A percentile compares a stretch with the other conserved stretches of the same genome.
Evolutionary conservation across 2,329 filamentous ascomycete species (phyloP).

Genomic region (Leptographium lundbergii): DNA sequence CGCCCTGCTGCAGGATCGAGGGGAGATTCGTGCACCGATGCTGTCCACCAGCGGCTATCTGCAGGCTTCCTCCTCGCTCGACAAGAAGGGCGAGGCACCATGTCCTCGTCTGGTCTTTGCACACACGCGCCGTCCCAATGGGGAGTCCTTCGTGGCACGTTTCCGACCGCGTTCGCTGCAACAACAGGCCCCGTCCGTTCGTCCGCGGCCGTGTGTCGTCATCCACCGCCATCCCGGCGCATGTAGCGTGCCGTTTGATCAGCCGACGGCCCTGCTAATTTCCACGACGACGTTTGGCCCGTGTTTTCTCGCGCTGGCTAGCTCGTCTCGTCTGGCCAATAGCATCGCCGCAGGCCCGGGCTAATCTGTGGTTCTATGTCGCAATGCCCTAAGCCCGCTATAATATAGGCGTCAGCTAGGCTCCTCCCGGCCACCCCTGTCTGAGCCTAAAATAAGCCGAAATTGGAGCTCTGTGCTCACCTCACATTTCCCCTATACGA

Average conservation of each 20-base stretch:
- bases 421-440: neutral
- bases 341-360: too few relatives aligned
- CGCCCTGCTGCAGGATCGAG: slow-evolving; percentile 15
- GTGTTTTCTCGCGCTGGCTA: too few relatives aligned
- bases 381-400: too few relatives aligned
- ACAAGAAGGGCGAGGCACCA: neutral
- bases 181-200: neutral
- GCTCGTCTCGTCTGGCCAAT: too few relatives aligned
- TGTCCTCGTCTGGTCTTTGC: too few relatives aligned
- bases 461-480: too few relatives aligned
- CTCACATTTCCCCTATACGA: too few relatives aligned
- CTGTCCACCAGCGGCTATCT: slow-evolving; percentile 13
- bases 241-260: too few relatives aligned
- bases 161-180: neutral
- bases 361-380: too few relatives aligned
- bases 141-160: neutral
- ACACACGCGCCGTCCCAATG: too few relatives aligned
- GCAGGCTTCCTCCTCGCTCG: slow-evolving; percentile 8
- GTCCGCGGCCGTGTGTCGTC: neutral
- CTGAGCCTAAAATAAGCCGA: neutral
- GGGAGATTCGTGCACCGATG: slow-evolving; percentile 6
- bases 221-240: neutral
- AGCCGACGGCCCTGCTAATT: too few relatives aligned
- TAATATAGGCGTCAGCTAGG: neutral
- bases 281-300: too few relatives aligned